Evolutionary conservation across 306 rosid genomes (phyloP), one percentile per base, ranked within the genome.

Genomic region (Argentina anserina): DNA sequence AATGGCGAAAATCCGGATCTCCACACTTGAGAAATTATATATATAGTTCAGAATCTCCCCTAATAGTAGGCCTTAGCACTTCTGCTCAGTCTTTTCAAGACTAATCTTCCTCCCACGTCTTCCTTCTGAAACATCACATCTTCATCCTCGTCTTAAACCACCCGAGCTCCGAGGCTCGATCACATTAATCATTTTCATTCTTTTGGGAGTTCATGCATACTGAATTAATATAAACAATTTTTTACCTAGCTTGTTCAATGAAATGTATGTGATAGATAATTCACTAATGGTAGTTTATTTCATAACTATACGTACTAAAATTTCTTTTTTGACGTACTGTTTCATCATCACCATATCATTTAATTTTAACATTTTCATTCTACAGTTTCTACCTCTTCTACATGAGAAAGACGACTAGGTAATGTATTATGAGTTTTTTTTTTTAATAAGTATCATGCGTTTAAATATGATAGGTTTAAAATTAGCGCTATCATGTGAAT

Each of bases 21-120:
- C n/a, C n/a, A n/a, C n/a, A n/a, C n/a, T n/a, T n/a, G n/a, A n/a
- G n/a, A n/a, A n/a, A n/a, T n/a, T n/a, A n/a, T n/a, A n/a, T n/a
- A n/a, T 49, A 52, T 36, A 26, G 65, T 37, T 65, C 66, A 75
- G 65, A 66, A 55, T 69, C 50, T 58, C 53, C 53, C n/a, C 23
- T 34, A 33, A 17, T 31, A 36, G 42, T 42, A 37, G 29, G 52
- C 60, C 67, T 53, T 47, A 64, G 23, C 49, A 74, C 26, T 56
- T 64, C 29, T 75, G 7, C 47, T 7, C 23, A 7, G 26, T n/a
- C 34, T 41, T 41, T 26, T 26, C 40, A 20, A 26, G 55, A 40
- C 59, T 11, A 23, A 67, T 64, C 70, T 58, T 23, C 55, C 36
- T 55, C 46, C 52, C 3, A 25, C 64, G 47, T 21, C 2, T 21